Conservation (phyloP, 2,329 filamentous ascomycete species). For the Aureobasidium uvarum region DNA sequence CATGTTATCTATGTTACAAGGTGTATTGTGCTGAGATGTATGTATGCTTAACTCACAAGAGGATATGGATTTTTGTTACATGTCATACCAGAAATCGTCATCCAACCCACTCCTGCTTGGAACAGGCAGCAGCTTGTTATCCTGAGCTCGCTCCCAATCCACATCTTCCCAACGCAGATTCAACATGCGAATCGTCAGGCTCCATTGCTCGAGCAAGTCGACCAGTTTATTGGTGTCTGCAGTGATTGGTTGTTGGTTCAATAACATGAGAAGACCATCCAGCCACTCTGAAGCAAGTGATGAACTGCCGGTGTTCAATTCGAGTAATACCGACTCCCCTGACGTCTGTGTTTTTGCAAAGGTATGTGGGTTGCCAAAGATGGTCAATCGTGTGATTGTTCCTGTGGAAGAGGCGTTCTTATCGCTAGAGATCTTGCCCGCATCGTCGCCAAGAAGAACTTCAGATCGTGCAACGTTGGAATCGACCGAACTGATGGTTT, state of each 20-base stretch:
- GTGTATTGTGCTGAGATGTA: background rate
- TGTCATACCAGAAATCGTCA: slow-evolving; percentile 89
- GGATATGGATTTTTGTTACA: slow-evolving; percentile 32
- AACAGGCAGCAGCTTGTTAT: slow-evolving; percentile 50
- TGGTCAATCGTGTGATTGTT: slow-evolving; percentile 25
- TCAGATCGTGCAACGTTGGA: slow-evolving; percentile 58
- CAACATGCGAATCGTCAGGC: slow-evolving; percentile 84
- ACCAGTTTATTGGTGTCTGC: slow-evolving; percentile 90
- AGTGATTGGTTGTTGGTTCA: slow-evolving; percentile 96
- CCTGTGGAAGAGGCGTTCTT: background rate
- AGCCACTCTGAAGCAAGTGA: slow-evolving; percentile 93
- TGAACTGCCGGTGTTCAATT: slow-evolving; percentile 76
- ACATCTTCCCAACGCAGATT: slow-evolving; percentile 88
- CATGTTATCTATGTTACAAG: background rate
- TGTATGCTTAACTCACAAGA: background rate
- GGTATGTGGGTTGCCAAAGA: slow-evolving; percentile 17
- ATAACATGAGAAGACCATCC: slow-evolving; percentile 88
- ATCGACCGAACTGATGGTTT: slow-evolving; percentile 85
- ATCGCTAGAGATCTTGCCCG: background rate
- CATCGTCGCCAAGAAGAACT: background rate
- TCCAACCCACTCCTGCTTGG: slow-evolving; percentile 82
- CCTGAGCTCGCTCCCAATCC: slow-evolving; percentile 39
- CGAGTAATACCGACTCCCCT: slow-evolving; percentile 70
- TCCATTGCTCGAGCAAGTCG: slow-evolving; percentile 81
- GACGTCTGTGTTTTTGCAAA: background rate